Conservation (phyloP, 2,329 filamentous ascomycete species). For the Cryphonectria japonica region DNA sequence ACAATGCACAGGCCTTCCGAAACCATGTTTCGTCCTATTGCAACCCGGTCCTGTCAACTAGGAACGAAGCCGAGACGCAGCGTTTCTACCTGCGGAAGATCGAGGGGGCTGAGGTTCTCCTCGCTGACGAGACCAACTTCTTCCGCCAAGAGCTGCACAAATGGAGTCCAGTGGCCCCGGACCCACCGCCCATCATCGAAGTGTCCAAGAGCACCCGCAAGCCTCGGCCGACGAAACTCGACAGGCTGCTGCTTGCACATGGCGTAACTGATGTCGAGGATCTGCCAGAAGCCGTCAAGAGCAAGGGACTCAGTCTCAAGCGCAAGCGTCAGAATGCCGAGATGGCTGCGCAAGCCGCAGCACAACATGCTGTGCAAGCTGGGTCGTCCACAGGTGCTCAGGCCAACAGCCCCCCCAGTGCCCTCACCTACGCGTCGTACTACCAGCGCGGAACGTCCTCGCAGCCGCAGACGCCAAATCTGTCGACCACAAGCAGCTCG, state of each 20-base stretch:
- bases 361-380: slow-evolving; percentile 24
- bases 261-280: slow-evolving; percentile 91
- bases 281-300: slow-evolving; percentile 78
- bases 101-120: slow-evolving; percentile 90
- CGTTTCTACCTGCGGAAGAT: slow-evolving; percentile 97
- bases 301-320: slow-evolving; percentile 75
- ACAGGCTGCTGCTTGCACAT: slow-evolving; percentile 88
- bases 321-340: slow-evolving; percentile 70
- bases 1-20: slow-evolving; percentile 82
- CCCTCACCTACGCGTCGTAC: slow-evolving; percentile 38
- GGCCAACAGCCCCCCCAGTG: slow-evolving; percentile 42
- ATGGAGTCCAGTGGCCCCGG: slow-evolving; percentile 87
- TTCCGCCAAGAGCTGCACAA: slow-evolving; percentile 95
- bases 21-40: slow-evolving; percentile 80
- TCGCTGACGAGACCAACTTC: slow-evolving; percentile 95
- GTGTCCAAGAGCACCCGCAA: slow-evolving; percentile 91
- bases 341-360: slow-evolving; percentile 44
- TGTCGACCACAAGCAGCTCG: slow-evolving; percentile 37
- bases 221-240: slow-evolving; percentile 92
- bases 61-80: slow-evolving; percentile 85
- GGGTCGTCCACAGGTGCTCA: slow-evolving; percentile 31
- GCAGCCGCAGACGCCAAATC: slow-evolving; percentile 43
- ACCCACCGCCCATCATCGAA: slow-evolving; percentile 83
- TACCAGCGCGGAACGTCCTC: slow-evolving; percentile 41
- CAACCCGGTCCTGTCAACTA: slow-evolving; percentile 78